Percentiles rank a stretch among this genome's conserved stretches.
Evolutionary conservation across 176 grass and related monocot species (phyloP).

Genomic region (Oryza longistaminata): DNA sequence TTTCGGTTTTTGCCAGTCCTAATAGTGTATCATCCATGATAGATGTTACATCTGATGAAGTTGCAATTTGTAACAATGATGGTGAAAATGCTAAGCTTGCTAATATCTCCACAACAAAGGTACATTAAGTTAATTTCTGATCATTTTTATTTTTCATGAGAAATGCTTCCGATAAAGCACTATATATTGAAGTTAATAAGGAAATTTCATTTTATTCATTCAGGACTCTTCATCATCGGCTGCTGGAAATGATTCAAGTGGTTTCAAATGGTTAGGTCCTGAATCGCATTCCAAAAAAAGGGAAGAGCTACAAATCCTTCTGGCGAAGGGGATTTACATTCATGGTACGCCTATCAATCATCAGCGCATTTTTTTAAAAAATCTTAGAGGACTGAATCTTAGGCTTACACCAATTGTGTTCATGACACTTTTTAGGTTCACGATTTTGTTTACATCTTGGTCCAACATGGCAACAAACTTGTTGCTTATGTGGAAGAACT

Average conservation of each 20-base stretch:
- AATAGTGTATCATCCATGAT: constrained; percentile 21
- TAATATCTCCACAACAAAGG: constrained; percentile 40
- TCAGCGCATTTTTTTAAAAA: not conserved
- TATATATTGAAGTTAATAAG: not conserved
- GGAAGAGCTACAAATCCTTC: constrained; percentile 72
- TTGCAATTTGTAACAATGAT: not conserved
- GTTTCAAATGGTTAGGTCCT: constrained; percentile 58
- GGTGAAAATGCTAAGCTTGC: constrained; percentile 43
- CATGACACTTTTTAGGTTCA: constrained; percentile 48
- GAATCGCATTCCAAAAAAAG: constrained; percentile 45
- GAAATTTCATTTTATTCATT: not conserved
- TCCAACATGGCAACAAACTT: constrained; percentile 44
- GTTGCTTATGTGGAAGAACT: constrained; percentile 71
- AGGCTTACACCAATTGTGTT: constrained; percentile 2
- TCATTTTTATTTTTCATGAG: not conserved
- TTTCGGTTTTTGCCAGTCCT: not conserved
- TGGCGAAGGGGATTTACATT: constrained; percentile 48
- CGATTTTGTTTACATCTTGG: constrained; percentile 63
- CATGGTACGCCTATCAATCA: constrained; percentile 37
- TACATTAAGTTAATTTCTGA: constrained; percentile 27
- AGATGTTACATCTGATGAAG: constrained; percentile 24
- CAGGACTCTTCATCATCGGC: constrained; percentile 45
- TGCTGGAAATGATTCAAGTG: constrained; percentile 25
- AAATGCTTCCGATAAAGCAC: not conserved
- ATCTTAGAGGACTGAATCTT: not conserved